These are phyloP conservation scores for Phellinidium pouzarii DNA, from an alignment of 1,284 basidiomycete species.

Conservation along the genomic window DNA sequence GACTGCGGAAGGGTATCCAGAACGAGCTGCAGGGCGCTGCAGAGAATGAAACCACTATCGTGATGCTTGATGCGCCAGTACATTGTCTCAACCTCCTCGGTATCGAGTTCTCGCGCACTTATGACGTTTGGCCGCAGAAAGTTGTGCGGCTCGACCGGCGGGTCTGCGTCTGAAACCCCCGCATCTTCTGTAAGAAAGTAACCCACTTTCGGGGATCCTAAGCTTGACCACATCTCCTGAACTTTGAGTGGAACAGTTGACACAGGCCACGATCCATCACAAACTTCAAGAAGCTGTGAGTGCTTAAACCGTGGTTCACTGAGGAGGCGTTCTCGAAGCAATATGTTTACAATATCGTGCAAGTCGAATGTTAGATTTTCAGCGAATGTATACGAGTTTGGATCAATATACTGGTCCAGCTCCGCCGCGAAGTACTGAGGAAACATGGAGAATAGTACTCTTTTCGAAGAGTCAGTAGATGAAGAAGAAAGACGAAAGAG, in stretches of 20 bases:
- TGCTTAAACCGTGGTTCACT: conserved; percentile 11
- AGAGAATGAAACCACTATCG: conserved; percentile 11
- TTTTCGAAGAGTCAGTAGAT: too few relatives aligned
- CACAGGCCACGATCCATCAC: conserved; percentile 1
- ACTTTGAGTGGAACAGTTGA: background rate
- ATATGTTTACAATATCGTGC: conserved; percentile 12
- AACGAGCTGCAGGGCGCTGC: conserved; percentile 9
- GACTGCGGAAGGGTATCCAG: conserved; percentile 14
- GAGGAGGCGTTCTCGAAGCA: conserved; percentile 13
- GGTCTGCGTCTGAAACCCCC: background rate
- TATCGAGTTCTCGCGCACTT: background rate
- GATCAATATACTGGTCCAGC: background rate
- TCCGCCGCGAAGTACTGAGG: too few relatives aligned
- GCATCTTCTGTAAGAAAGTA: conserved; percentile 1
- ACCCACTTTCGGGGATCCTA: background rate
- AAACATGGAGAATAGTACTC: background rate
- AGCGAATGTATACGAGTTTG: background rate
- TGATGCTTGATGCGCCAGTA: conserved; percentile 16
- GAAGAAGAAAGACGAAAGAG: too few relatives aligned
- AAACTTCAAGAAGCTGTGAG: conserved; percentile 8
- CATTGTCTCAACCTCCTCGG: conserved; percentile 8
- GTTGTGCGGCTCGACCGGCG: background rate
- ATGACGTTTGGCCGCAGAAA: background rate
- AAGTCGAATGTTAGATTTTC: conserved; percentile 15
- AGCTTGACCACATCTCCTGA: background rate